phyloP scores from a whole-genome alignment of 371 early-diverging fungal species.

The Phascolomyces articulosus region DNA sequence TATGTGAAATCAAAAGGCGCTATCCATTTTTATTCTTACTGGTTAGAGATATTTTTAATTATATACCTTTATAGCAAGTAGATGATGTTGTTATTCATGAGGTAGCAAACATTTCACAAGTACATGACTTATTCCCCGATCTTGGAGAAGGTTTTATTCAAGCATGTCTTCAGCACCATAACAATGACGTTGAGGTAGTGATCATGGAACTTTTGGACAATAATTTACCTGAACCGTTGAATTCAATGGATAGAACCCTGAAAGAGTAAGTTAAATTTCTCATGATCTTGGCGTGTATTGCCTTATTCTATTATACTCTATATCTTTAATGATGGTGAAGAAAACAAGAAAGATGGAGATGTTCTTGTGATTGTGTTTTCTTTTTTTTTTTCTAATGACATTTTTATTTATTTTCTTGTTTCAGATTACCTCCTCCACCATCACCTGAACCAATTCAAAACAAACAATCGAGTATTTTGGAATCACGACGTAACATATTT shows the following conservation, averaged over 20 bases:
- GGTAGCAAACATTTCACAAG: slow-evolving; percentile 67
- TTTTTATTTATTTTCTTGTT: not conserved
- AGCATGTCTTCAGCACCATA: slow-evolving; percentile 72
- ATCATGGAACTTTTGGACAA: slow-evolving; percentile 80
- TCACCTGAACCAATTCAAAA: not conserved
- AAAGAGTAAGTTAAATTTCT: slow-evolving; percentile 24
- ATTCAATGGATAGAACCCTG: slow-evolving; percentile 68
- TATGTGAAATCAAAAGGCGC: too few relatives aligned
- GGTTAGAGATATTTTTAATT: not conserved
- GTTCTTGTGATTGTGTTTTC: not conserved
- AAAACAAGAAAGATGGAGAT: too few relatives aligned
- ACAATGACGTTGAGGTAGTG: slow-evolving; percentile 68
- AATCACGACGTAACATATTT: slow-evolving; percentile 78
- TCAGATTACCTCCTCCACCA: not conserved
- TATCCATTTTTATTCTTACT: too few relatives aligned
- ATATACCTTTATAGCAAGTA: not conserved
- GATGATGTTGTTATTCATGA: not conserved
- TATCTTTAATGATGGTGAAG: too few relatives aligned
- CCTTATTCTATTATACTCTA: too few relatives aligned
- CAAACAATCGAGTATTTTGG: slow-evolving; percentile 39
- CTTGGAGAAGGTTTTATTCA: slow-evolving; percentile 89
- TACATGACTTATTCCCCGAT: slow-evolving; percentile 86
- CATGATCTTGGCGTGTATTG: not conserved
- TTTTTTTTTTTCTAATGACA: not conserved
- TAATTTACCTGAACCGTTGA: slow-evolving; percentile 66